A percentile compares a stretch with the other conserved stretches of the same genome.
Evolutionary conservation across 257 asterid species (phyloP).

Genomic region (Jaltomata sinuosa): DNA sequence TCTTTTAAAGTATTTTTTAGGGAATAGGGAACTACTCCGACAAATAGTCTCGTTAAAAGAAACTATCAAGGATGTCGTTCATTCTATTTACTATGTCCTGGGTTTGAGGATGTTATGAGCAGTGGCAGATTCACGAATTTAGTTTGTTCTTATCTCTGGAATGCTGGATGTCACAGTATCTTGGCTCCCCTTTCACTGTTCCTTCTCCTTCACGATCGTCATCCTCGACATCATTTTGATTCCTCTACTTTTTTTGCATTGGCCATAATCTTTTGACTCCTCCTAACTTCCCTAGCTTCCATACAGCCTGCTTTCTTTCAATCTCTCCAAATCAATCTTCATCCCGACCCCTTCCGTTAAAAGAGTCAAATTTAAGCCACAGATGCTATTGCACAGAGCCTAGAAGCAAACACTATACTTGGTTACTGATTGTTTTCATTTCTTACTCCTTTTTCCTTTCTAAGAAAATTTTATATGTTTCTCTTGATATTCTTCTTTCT

Average conservation of each 20-base stretch:
- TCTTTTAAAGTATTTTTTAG: not conserved
- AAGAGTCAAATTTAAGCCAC: not conserved
- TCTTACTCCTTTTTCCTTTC: not conserved
- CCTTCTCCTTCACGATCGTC: not conserved
- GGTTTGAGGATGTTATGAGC: no score
- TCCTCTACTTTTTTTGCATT: not conserved
- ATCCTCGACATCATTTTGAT: not conserved
- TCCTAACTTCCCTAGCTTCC: not conserved
- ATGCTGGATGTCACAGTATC: not conserved
- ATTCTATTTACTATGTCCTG: not conserved
- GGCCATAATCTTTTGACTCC: not conserved
- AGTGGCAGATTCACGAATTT: no score
- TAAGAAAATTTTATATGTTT: not conserved
- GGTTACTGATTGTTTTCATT: not conserved
- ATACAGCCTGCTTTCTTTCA: not conserved
- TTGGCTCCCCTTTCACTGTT: not conserved
- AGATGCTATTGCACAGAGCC: not conserved
- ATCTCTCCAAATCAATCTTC: not conserved
- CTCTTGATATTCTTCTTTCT: not conserved
- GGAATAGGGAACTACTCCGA: not conserved
- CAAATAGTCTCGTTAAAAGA: not conserved
- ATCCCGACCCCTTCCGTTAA: not conserved
- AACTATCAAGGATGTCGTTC: not conserved
- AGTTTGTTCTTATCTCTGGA: not conserved
- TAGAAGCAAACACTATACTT: not conserved